A percentile compares a stretch with the other conserved stretches of the same genome.
phyloP scores from a whole-genome alignment of 306 rosid genomes.

The Oxytropis ochrocephala region DNA sequence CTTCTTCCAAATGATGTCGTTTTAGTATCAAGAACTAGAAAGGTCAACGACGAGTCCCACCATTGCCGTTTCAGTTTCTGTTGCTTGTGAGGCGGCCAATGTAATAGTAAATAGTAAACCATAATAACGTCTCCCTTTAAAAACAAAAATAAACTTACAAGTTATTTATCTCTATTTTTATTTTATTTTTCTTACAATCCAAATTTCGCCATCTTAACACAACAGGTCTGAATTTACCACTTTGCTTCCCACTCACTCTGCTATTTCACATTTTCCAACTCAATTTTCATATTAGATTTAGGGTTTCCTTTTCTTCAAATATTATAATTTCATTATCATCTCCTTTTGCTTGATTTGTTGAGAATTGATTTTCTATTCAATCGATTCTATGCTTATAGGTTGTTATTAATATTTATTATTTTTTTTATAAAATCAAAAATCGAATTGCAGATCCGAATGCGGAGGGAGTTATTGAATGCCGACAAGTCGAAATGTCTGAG shows the following conservation, averaged over 20 bases:
- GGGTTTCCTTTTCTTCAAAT: constrained; percentile 6
- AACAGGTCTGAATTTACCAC: constrained; percentile 3
- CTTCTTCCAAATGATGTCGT: background rate
- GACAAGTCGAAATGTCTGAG: constrained; percentile 52
- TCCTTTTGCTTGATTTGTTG: background rate
- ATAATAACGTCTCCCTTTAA: background rate
- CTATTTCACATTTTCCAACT: constrained; percentile 14
- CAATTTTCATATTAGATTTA: constrained; percentile 23
- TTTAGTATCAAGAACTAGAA: background rate
- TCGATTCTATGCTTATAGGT: background rate
- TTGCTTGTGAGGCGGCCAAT: background rate
- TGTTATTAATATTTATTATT: background rate
- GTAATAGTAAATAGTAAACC: background rate
- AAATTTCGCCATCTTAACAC: constrained; percentile 6
- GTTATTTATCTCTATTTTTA: background rate
- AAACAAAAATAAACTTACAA: background rate
- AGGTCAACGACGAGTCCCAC: constrained; percentile 12
- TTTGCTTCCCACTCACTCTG: constrained; percentile 21
- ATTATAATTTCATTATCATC: background rate
- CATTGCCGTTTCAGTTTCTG: constrained; percentile 6
- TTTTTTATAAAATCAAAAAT: background rate
- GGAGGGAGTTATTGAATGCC: constrained; percentile 29
- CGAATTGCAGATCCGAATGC: constrained; percentile 31
- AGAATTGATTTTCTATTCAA: background rate
- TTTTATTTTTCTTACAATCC: background rate